Evolutionary conservation across 2,329 filamentous ascomycete genomes (phyloP), one percentile per base, ranked within the genome.

Genomic region (Aspergillus ochraceus): DNA sequence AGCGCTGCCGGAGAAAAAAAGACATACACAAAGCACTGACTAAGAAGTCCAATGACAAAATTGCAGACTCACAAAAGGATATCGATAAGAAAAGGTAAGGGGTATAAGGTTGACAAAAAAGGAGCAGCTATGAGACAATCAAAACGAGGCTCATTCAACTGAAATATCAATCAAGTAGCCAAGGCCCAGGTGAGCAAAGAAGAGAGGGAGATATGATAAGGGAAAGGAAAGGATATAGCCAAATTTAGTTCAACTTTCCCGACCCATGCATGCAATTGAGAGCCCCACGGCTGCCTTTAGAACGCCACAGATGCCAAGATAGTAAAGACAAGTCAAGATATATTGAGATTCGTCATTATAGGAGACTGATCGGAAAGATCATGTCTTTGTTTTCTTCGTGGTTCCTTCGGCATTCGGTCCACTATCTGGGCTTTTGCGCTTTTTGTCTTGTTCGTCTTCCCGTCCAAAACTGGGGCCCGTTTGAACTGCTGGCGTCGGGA

Each of bases 401-500:
- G 69, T 58, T 45, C 69, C 73, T 54, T 76, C 71, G 8, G 67
- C 68, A 49, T 66, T 64, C 5, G 70, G 61, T 19, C 70, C 74
- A 12, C 70, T 68, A n/a, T 80, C 77, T 1, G 78, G 73, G 60
- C 70, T 76, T 60, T 80, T 79, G 57, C 77, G 71, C 60, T 79
- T 80, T 64, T 75, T 77, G n/a, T 79, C 77, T 57, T 71, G 70
- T 17, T 79, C 76, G 32, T 79, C 76, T 39, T 80, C 78, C 49
- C 76, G 71, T 30, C 69, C 65, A 59, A 79, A 79, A 52, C 75
- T 72, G 10, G 77, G 75, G 5, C 76, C 78, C 9, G 64, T 74
- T 55, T 74, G 73, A 12, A 76, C 71, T 12, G 79, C 77, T 0
- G 95, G 95, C 1, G 95, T 98, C 36, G 91, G 90, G 76, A 97